Percentiles rank a stretch among this genome's conserved stretches.
Conservation (phyloP, 176 grass and related monocot species). For the Aegilops sharonensis region DNA sequence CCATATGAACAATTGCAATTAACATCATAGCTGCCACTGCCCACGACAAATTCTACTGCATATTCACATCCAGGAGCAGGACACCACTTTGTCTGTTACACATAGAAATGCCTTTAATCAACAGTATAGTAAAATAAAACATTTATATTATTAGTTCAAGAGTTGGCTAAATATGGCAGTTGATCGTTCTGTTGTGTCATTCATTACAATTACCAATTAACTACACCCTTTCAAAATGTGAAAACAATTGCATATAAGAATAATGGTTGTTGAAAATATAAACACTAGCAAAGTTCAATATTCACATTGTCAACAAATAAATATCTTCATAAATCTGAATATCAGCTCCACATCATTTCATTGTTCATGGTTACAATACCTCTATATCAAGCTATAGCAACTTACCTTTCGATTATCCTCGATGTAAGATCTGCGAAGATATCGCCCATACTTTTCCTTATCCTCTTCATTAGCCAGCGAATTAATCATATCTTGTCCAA, state of each 20-base stretch:
- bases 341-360: slow-evolving; percentile 13
- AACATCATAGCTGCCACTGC: slow-evolving; percentile 90
- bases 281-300: not conserved
- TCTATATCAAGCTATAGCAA: not conserved
- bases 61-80: slow-evolving; percentile 99
- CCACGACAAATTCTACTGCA: slow-evolving; percentile 94
- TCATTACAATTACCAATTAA: slow-evolving; percentile 3
- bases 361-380: not conserved
- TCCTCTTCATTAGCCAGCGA: slow-evolving; percentile 60
- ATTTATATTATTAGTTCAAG: not conserved
- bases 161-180: slow-evolving; percentile 17
- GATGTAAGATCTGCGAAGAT: slow-evolving; percentile 93
- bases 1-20: slow-evolving; percentile 87
- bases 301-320: not conserved
- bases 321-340: slow-evolving; percentile 13
- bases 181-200: not conserved
- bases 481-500: slow-evolving; percentile 87
- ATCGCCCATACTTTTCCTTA: slow-evolving; percentile 81
- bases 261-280: not conserved
- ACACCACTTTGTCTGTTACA: slow-evolving; percentile 96
- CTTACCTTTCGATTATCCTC: slow-evolving; percentile 99
- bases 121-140: not conserved
- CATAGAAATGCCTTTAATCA: slow-evolving; percentile 32
- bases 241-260: not conserved
- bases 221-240: slow-evolving; percentile 1